Percentiles rank a stretch among this genome's conserved stretches.
These are phyloP conservation scores for Hypsizygus ulmarius DNA, from an alignment of 1,284 basidiomycete genomes.

Conservation along the genomic window DNA sequence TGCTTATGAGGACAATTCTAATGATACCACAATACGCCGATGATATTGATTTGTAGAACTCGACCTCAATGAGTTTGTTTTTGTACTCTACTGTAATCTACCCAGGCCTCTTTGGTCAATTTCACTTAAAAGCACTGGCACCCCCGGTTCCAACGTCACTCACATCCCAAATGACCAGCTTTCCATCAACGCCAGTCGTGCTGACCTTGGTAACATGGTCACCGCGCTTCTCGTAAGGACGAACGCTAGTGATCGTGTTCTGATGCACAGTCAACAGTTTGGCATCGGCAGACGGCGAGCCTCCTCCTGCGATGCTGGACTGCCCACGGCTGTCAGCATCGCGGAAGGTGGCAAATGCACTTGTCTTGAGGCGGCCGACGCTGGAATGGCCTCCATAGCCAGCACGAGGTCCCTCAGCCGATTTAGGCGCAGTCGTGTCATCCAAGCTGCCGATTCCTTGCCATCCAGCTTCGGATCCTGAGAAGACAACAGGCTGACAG, in stretches of 20 bases:
- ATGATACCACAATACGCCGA: conserved; percentile 36
- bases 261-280: conserved; percentile 91
- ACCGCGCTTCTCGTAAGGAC: conserved; percentile 69
- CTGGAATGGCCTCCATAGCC: conserved; percentile 42
- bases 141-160: conserved; percentile 41
- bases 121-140: not conserved
- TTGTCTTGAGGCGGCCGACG: conserved; percentile 87
- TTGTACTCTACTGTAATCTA: conserved; percentile 21
- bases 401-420: conserved; percentile 39
- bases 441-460: conserved; percentile 78
- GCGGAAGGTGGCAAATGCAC: conserved; percentile 95
- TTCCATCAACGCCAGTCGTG: conserved; percentile 95
- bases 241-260: conserved; percentile 95
- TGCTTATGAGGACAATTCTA: conserved; percentile 20
- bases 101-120: conserved; percentile 10
- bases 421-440: conserved; percentile 59
- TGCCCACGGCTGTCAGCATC: conserved; percentile 90
- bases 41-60: conserved; percentile 22
- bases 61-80: conserved; percentile 10
- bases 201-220: conserved; percentile 75
- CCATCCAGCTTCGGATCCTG: conserved; percentile 75
- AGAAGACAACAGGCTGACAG: conserved; percentile 91
- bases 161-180: conserved; percentile 90
- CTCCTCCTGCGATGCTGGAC: conserved; percentile 38
- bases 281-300: conserved; percentile 49